Evolutionary conservation across 768 basidiomycete species (phyloP), one percentile per base, ranked within the genome.

Genomic region (Naematelia encephala): DNA sequence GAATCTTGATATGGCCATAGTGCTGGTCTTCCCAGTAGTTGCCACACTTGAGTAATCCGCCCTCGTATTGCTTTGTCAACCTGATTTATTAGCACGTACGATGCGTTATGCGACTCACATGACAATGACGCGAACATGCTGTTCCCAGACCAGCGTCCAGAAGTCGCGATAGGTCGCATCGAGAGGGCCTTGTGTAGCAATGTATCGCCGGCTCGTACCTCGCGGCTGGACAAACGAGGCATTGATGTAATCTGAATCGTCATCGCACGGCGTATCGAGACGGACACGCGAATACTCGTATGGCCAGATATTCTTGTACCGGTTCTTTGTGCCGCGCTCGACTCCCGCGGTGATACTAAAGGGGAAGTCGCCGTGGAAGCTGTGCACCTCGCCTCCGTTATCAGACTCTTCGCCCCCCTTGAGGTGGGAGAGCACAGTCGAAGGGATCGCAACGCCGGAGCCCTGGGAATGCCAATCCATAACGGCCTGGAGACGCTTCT

Each of bases 291-390:
- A 88, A 70, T 93, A 91, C 72, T 94, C 92, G 57, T 78, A 97
- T 0, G 94, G 94, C 90, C 92, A 98, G 57, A 98, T 96, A 74
- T 98, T 88, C 59, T 88, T 87, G 79, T 96, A 98, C 62, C 94
- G 82, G 67, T 98, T 98, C 81, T 96, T 91, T 19, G 85, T 81
- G 8, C 94, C 94, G 71, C 94, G 89, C 78, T 98, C 94, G 10
- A 98, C 85, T 1, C 90, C 94, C 4, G 94, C 94, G 0, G 90
- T 94, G 61, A 98, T 98, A 53, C 89, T 90, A 74, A 87, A 96
- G 5, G 91, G 92, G 73, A 87, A 93, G 55, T 79, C 73, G 25
- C 69, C 75, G 4, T 65, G 58, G 2, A 14, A 26, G 19, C 39
- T n/a, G 8, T 59, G 49, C 27, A 66, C 62, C 30, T 69, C 64